Percentiles rank a stretch among this genome's conserved stretches.
Conservation (phyloP, 495 filamentous ascomycete species). For the Penicillium alfredii region DNA sequence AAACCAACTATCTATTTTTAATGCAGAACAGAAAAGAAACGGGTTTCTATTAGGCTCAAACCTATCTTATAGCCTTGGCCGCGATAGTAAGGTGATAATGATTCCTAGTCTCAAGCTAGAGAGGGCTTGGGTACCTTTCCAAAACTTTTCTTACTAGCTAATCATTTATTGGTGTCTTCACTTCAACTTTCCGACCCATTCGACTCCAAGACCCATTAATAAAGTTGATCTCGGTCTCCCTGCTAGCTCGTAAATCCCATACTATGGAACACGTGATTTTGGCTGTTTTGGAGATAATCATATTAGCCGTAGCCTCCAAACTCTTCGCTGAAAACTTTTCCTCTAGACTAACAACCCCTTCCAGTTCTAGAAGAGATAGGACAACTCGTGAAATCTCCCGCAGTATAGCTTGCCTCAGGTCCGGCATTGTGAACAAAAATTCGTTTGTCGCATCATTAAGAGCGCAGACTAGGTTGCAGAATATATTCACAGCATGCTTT, state of each 20-base stretch:
- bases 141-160: slow-evolving; percentile 5
- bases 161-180: slow-evolving; percentile 20
- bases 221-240: slow-evolving; percentile 63
- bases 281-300: slow-evolving; percentile 48
- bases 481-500: slow-evolving; percentile 63
- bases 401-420: slow-evolving; percentile 45
- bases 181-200: slow-evolving; percentile 50
- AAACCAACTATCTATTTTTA: no score
- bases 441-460: slow-evolving; percentile 58
- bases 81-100: no score
- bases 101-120: no score
- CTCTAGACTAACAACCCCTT: slow-evolving; percentile 39
- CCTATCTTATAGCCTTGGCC: no score
- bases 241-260: slow-evolving; percentile 56
- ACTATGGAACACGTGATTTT: slow-evolving; percentile 66
- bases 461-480: slow-evolving; percentile 68
- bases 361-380: slow-evolving; percentile 51
- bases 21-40: no score
- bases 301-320: slow-evolving; percentile 44
- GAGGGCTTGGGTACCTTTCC: no score
- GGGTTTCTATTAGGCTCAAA: no score
- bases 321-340: slow-evolving; percentile 41
- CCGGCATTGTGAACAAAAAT: slow-evolving; percentile 47
- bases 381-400: slow-evolving; percentile 50
- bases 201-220: slow-evolving; percentile 68